A percentile compares a stretch with the other conserved stretches of the same genome.
Conservation (phyloP, 2,329 filamentous ascomycete genomes). For the Acrocalymma vagum region DNA sequence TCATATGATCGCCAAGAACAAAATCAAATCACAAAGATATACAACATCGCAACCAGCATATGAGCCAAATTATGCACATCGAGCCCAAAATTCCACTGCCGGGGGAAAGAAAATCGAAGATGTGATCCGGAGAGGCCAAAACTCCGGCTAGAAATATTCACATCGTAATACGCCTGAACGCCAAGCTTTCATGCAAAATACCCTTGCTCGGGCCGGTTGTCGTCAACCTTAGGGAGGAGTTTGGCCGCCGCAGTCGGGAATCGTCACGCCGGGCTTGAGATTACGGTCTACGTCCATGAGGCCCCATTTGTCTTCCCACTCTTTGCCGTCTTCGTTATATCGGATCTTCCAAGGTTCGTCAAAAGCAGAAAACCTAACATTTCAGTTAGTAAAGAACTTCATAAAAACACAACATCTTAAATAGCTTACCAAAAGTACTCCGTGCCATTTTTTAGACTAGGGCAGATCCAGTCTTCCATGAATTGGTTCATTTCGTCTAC, state of each 20-base stretch:
- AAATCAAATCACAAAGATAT: too few species aligned
- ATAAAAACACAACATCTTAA: neutral
- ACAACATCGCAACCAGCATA: too few species aligned
- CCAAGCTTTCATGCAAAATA: conserved; percentile 9
- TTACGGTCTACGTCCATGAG: conserved; percentile 86
- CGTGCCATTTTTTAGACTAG: conserved; percentile 79
- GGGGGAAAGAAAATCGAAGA: too few species aligned
- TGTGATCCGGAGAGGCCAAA: too few species aligned
- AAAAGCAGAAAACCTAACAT: conserved; percentile 82
- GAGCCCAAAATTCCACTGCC: too few species aligned
- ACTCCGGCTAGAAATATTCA: neutral
- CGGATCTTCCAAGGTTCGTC: conserved; percentile 93
- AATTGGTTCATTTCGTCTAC: conserved; percentile 85
- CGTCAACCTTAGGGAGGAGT: too few species aligned
- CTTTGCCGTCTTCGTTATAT: conserved; percentile 71
- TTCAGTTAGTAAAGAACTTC: conserved; percentile 15
- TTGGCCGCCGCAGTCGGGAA: conserved; percentile 85
- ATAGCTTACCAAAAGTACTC: conserved; percentile 85
- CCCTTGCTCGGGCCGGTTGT: too few species aligned
- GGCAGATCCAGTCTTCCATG: conserved; percentile 85
- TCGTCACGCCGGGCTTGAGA: conserved; percentile 82
- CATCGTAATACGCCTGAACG: conserved; percentile 4
- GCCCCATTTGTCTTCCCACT: conserved; percentile 97
- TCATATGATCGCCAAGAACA: too few species aligned
- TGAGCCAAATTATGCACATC: too few species aligned